Evolutionary conservation across 371 early-diverging fungal species (phyloP), one percentile per base, ranked within the genome.

Genomic region (Mucor indicus): DNA sequence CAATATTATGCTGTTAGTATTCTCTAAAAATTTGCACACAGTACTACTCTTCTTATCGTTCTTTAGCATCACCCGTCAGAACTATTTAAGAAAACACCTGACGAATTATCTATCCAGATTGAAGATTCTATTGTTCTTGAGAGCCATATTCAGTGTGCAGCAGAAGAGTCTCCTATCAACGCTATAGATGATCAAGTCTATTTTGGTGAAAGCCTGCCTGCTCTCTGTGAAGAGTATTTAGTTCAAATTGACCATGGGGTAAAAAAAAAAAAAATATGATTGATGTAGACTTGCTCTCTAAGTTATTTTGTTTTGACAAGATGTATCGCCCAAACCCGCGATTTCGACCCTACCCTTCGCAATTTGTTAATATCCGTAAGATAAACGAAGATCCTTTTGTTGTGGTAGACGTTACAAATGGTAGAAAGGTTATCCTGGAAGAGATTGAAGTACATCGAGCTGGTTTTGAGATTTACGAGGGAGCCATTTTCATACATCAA

Each of bases 131-230:
- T 69, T 9, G 44, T 76, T 0, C 22, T 81, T 3, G 84, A 80
- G 38, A 59, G 67, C 10, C 85, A 85, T 55, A 38, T 84, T 20
- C 85, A 85, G 48, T 85, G 85, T 56, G 85, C 87, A 4, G 83
- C 85, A 20, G 70, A 71, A 38, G 85, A 85, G 51, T 20, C 51
- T 13, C 64, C 75, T 4, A 55, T 84, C 9, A 45, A 64, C 22
- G 12, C 58, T 4, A 17, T 42, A 7, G 29, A 50, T 1, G 80
- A 85, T 53, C 32, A 42, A 29, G 30, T 36, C 1, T 83, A 50
- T 31, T 80, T 82, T 71, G 79, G 69, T 12, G 24, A 32, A 2
- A 23, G 31, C 4, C 23, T 52, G 0, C 24, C 47, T 16, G 35
- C 20, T 1, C 33, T 72, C 4, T 76, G 77, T 49, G 22, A 50